phyloP scores from a whole-genome alignment of 352 stramenopile species.

The Globisporangium spiculum region DNA sequence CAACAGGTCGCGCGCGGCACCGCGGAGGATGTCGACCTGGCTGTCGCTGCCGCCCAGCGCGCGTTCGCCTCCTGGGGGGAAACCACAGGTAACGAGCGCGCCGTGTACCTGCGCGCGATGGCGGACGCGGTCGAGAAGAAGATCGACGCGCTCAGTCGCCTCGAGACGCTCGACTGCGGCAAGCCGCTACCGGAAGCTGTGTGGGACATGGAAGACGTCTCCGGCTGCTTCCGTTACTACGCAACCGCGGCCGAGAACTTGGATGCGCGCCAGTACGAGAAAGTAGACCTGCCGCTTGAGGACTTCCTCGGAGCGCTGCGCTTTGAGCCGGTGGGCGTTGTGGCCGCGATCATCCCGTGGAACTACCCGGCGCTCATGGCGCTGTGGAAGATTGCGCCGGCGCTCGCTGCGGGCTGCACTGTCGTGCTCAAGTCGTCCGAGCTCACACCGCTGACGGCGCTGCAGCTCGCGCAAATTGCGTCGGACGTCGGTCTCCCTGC shows the following conservation, averaged over 20 bases:
- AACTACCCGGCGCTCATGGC: constrained; percentile 68
- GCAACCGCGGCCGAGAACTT: constrained; percentile 44
- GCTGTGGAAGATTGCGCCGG: constrained; percentile 78
- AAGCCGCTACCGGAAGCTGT: constrained; percentile 59
- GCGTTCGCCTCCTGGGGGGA: constrained; percentile 46
- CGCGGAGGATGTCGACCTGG: constrained; percentile 41
- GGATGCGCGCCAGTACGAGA: constrained; percentile 51
- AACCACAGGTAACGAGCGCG: constrained; percentile 46
- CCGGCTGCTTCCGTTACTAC: constrained; percentile 63
- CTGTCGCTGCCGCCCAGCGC: constrained; percentile 40
- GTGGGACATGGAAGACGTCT: constrained; percentile 73
- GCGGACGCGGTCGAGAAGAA: constrained; percentile 35
- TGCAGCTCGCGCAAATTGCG: constrained; percentile 67
- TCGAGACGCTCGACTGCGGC: constrained; percentile 71
- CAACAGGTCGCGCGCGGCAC: constrained; percentile 46
- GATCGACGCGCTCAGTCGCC: constrained; percentile 34
- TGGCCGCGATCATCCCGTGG: constrained; percentile 65
- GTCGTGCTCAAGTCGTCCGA: constrained; percentile 94
- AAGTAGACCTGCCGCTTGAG: constrained; percentile 37
- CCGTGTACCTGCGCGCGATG: constrained; percentile 51
- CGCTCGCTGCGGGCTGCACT: constrained; percentile 92
- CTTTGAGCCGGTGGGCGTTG: constrained; percentile 70
- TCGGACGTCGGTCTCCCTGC: constrained; percentile 55
- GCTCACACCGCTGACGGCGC: constrained; percentile 89
- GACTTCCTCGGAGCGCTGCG: constrained; percentile 46